A percentile compares a stretch with the other conserved stretches of the same genome.
Evolutionary conservation across 768 basidiomycete genomes (phyloP).

Genomic region (Polyporus arcularius): DNA sequence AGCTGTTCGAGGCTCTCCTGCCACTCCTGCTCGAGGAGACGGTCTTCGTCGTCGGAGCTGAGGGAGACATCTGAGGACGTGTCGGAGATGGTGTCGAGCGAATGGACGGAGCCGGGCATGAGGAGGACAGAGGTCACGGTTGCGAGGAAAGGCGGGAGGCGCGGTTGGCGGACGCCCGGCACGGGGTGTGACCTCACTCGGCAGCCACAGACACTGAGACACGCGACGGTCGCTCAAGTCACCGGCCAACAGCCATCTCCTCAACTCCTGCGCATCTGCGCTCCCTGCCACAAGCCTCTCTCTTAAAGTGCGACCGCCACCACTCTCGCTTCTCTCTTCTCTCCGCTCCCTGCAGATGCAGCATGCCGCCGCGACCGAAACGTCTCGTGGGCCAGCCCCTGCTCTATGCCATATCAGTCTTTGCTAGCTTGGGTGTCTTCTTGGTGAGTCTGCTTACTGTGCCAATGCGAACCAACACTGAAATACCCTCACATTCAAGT

Average conservation of each 20-base stretch:
- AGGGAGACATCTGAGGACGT: slow-evolving; percentile 49
- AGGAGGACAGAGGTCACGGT: background rate
- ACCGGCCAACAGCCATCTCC: background rate
- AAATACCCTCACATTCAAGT: slow-evolving; percentile 42
- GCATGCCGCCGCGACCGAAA: slow-evolving; percentile 46
- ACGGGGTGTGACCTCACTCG: slow-evolving; percentile 15
- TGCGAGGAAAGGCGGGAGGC: background rate
- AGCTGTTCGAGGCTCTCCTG: slow-evolving; percentile 87
- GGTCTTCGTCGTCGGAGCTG: slow-evolving; percentile 67
- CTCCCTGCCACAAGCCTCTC: background rate
- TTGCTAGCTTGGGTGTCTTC: slow-evolving; percentile 84
- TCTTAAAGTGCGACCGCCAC: slow-evolving; percentile 9
- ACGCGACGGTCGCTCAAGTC: slow-evolving; percentile 10
- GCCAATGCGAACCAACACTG: slow-evolving; percentile 2
- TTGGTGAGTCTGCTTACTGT: slow-evolving; percentile 52
- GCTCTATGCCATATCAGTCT: slow-evolving; percentile 77
- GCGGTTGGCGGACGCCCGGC: background rate
- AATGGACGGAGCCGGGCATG: slow-evolving; percentile 66
- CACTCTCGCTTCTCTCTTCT: slow-evolving; percentile 5
- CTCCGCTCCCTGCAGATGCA: slow-evolving; percentile 40
- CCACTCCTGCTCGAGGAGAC: slow-evolving; percentile 87
- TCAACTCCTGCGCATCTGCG: slow-evolving; percentile 1
- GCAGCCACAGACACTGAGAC: slow-evolving; percentile 18
- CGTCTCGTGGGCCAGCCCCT: slow-evolving; percentile 77
- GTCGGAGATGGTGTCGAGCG: slow-evolving; percentile 56